Percentiles rank a stretch among this genome's conserved stretches.
These are phyloP conservation scores for Trichoderma lentiforme DNA, from an alignment of 2,329 filamentous ascomycete genomes.

Conservation along the genomic window DNA sequence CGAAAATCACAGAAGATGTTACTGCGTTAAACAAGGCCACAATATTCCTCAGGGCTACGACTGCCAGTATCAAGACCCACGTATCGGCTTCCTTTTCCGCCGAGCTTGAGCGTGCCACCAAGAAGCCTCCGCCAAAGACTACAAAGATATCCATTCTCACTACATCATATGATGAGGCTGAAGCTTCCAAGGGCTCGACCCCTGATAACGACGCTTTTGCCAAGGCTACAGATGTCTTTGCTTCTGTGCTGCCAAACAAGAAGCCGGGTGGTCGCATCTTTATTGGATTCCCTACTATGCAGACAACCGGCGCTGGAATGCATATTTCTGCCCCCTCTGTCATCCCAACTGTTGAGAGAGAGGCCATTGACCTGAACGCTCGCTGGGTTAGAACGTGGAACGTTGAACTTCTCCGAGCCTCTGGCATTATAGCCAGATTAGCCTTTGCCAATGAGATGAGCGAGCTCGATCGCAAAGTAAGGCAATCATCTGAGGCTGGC, in stretches of 20 bases:
- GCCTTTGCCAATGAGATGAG: conserved; percentile 86
- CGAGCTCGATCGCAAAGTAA: conserved; percentile 63
- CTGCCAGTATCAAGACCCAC: conserved; percentile 74
- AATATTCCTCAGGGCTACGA: conserved; percentile 86
- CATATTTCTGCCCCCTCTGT: conserved; percentile 95
- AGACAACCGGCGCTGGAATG: conserved; percentile 90
- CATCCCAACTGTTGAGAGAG: conserved; percentile 94
- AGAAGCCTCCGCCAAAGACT: conserved; percentile 88
- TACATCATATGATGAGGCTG: conserved; percentile 80
- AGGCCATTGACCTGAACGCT: conserved; percentile 95
- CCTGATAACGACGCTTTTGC: conserved; percentile 41
- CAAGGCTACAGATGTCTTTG: conserved; percentile 74
- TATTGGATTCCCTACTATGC: conserved; percentile 95
- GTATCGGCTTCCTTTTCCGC: conserved; percentile 69
- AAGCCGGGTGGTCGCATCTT: conserved; percentile 82
- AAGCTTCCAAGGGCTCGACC: conserved; percentile 57
- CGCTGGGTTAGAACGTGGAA: conserved; percentile 96
- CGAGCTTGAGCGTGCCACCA: conserved; percentile 91
- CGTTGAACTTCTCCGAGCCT: conserved; percentile 83
- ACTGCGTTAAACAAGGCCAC: conserved; percentile 68
- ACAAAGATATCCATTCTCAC: conserved; percentile 86
- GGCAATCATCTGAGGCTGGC: conserved; percentile 42
- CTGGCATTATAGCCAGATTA: conserved; percentile 84
- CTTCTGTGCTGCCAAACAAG: conserved; percentile 83
- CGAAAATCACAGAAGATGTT: conserved; percentile 66